Evolutionary conservation across 140 eudicot genomes (phyloP), one percentile per base, ranked within the genome.

Genomic region (Ambrosia hybrid): DNA sequence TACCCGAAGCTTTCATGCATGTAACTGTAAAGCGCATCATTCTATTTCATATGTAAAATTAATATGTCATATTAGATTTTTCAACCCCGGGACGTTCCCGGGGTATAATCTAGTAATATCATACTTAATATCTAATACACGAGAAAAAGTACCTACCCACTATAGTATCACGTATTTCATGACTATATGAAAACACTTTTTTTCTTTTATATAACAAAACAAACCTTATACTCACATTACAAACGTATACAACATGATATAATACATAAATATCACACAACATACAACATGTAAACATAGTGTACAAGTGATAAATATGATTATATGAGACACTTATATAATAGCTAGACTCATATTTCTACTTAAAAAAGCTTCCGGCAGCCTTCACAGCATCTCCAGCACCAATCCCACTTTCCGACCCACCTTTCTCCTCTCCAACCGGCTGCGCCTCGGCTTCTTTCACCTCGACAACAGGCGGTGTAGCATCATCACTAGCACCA

Each of bases 361-460:
- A 81, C 70, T 87, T 87, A 66, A 89, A 68, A 79, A 82, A 82
- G 57, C 81, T 82, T 77, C 86, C 88, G 36, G 90, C 96, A 81
- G 83, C 77, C 81, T 84, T 86, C 56, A 86, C 21, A 51, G 76
- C 77, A 73, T 80, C 96, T 0, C 34, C 70, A 26, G 83, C 91
- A 1, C 87, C 96, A 71, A 65, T 34, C 66, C 84, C 89, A 71
- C 87, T 64, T 26, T 73, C 85, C 65, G 76, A 43, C 10, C n/a
- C 72, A 41, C n/a, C 51, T 57, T 41, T 43, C 70, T 43, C 38
- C 55, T 43, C 38, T 53, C 0, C 14, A 14, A 53, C 58, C 66
- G 49, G 21, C 11, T 65, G 61, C 30, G 70, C 51, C 66, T 51
- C 36, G 0, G 13, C 14, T 7, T 12, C 43, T 1, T 16, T 6